Base-by-base conservation (phyloP, 768 basidiomycete genomes). In the Mycena galopus region DNA sequence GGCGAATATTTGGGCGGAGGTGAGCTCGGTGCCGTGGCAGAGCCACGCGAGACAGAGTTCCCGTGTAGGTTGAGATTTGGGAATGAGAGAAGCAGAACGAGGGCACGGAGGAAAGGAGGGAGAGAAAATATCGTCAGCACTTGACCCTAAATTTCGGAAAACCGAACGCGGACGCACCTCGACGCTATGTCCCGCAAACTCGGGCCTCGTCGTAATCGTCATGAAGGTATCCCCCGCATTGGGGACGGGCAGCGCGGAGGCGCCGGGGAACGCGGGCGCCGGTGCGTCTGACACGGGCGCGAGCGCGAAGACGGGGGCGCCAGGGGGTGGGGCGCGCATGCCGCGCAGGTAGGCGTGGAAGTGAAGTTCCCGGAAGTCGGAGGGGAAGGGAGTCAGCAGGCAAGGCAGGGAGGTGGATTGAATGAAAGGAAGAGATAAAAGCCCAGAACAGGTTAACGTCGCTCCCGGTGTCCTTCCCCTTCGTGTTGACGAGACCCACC, bases 41-140 rank as follows among this genome's bases (percentile, higher is more conserved):
- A 78, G 76, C 64, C 65, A 82, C 2, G 85, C 84, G 71, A 87
- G 67, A 58, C 85, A 84, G 51, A 84, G 83, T 78, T 87, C 86
- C 86, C 87, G 72, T 23, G 19, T n/a, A n/a, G n/a, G n/a, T n/a
- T n/a, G n/a, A n/a, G n/a, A n/a, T n/a, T n/a, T n/a, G 62, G 32
- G 25, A 32, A 14, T 33, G 8, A 25, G 33, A 59, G 19, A 21
- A 21, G 33, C 4, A 29, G n/a, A n/a, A n/a, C 16, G 65, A 16
- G 17, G 16, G 14, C 23, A 35, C 21, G 3, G 17, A 51, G 27
- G 10, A 39, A 7, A 37, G 30, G 50, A 11, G 27, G 7, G 50
- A 32, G 16, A 25, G n/a, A 10, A 23, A 25, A 51, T n/a, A 35
- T n/a, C 7, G 17, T 39, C 23, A 12, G 55, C 32, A 23, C 16